These are phyloP conservation scores for Chlorella sp. DNA, from an alignment of 139 green algal species.

Conservation along the genomic window DNA sequence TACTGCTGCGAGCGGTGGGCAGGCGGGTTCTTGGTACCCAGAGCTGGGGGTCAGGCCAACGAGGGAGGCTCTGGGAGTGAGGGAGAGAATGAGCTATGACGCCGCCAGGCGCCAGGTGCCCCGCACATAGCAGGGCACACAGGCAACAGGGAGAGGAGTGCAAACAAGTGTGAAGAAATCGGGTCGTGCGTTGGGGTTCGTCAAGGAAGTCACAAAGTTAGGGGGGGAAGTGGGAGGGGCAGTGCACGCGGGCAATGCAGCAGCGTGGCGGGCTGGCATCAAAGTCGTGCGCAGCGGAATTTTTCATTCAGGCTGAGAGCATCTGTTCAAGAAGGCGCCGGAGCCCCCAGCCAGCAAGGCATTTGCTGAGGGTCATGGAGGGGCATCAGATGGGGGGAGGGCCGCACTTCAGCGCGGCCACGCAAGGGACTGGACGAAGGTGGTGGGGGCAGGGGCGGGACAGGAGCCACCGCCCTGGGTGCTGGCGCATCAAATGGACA, in stretches of 20 bases:
- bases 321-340: too few species aligned
- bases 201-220: neutral
- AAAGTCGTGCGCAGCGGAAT: too few species aligned
- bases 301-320: too few species aligned
- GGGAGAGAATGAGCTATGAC: too few species aligned
- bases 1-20: too few species aligned
- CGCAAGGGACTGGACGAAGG: neutral
- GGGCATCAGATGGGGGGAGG: neutral
- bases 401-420: neutral
- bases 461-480: neutral
- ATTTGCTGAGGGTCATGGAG: neutral
- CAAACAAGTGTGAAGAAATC: neutral
- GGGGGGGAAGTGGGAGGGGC: neutral
- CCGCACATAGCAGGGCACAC: neutral
- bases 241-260: neutral
- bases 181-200: neutral
- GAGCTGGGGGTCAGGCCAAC: too few species aligned
- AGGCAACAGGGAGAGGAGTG: neutral
- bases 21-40: too few species aligned
- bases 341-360: too few species aligned
- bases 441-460: neutral
- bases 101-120: too few species aligned
- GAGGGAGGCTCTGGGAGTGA: too few species aligned
- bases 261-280: too few species aligned
- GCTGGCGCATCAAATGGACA: slow-evolving; percentile 8